Conservation (phyloP, 257 asterid genomes). For the Lithospermum erythrorhizon region DNA sequence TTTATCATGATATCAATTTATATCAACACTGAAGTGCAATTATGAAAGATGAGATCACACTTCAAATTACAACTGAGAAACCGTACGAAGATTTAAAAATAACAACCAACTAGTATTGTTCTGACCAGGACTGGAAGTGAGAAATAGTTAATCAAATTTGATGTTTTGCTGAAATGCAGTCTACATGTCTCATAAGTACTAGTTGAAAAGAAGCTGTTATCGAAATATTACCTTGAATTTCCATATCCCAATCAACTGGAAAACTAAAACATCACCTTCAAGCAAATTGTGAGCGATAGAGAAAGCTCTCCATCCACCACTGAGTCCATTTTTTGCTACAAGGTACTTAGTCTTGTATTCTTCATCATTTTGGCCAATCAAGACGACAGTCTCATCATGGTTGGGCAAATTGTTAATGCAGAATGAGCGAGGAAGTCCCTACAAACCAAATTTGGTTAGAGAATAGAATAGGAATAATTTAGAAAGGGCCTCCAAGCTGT, state of each 20-base stretch:
- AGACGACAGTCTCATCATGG: conserved; percentile 31
- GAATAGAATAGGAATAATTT: not conserved
- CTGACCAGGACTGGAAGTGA: too few species aligned
- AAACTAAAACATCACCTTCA: conserved; percentile 53
- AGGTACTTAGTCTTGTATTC: conserved; percentile 37
- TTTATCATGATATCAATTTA: not conserved
- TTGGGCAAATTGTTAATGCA: conserved; percentile 43
- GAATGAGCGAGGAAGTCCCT: conserved; percentile 47
- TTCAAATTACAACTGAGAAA: too few species aligned
- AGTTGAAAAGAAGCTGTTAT: not conserved
- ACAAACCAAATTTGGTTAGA: conserved; percentile 8
- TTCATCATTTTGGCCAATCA: conserved; percentile 38
- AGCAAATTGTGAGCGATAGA: conserved; percentile 48
- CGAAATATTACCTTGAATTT: conserved; percentile 42
- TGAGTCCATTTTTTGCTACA: conserved; percentile 31
- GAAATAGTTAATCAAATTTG: too few species aligned
- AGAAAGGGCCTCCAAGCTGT: not conserved
- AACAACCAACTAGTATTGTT: too few species aligned
- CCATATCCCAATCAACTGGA: conserved; percentile 45
- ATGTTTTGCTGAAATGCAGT: not conserved
- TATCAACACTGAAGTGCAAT: too few species aligned
- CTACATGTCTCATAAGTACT: not conserved
- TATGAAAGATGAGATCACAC: too few species aligned
- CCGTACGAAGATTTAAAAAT: too few species aligned
- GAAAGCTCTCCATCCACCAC: conserved; percentile 72